Conservation (phyloP, 495 filamentous ascomycete species). For the Podospora australis region DNA sequence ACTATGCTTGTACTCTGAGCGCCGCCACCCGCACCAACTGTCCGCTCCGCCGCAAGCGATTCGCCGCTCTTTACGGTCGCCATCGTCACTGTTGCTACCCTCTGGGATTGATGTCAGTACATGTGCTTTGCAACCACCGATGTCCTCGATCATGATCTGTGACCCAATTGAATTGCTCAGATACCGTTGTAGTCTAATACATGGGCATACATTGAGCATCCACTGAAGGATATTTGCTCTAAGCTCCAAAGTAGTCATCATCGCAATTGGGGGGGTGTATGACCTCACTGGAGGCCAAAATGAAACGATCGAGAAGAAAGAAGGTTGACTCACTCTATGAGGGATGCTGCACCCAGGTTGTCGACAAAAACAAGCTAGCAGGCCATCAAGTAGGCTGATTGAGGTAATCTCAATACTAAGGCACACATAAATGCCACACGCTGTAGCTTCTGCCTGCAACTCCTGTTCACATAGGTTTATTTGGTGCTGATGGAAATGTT, state of each 20-base stretch:
- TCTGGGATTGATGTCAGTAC: conserved; percentile 2
- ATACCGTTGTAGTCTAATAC: conserved; percentile 99
- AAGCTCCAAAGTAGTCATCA: conserved; percentile 59
- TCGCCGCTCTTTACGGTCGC: not conserved
- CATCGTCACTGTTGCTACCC: conserved; percentile 30
- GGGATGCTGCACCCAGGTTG: conserved; percentile 18
- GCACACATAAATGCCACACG: too few species aligned
- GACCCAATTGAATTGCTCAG: conserved; percentile 50
- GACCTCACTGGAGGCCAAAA: not conserved
- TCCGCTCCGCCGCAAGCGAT: too few species aligned
- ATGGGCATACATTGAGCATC: conserved; percentile 45
- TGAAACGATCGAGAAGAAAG: conserved; percentile 1
- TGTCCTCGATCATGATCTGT: not conserved
- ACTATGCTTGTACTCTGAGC: too few species aligned
- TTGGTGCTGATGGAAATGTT: not conserved
- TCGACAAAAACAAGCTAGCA: not conserved
- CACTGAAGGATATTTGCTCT: conserved; percentile 59
- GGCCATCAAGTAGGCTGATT: not conserved
- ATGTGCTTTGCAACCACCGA: too few species aligned
- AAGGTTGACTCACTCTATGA: conserved; percentile 20
- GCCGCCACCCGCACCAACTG: too few species aligned
- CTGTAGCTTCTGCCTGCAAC: too few species aligned
- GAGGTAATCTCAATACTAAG: too few species aligned
- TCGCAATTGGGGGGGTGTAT: conserved; percentile 25
- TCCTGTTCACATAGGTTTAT: not conserved